Conservation (phyloP, 345 rosid species). For the Lenwebbia sp. region DNA sequence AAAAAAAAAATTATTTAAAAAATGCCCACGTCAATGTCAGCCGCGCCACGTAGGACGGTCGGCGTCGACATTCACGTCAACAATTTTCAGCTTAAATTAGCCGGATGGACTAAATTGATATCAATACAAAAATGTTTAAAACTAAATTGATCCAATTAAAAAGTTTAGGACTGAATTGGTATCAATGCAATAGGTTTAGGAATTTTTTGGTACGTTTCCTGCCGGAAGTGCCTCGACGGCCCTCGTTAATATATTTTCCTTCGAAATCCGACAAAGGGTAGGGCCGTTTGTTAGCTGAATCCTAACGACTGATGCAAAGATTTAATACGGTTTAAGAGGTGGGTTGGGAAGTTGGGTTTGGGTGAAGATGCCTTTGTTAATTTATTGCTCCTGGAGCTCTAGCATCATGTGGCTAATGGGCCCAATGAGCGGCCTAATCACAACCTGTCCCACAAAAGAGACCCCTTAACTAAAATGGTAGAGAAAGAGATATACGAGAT, state of each 20-base stretch:
- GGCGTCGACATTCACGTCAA: no score
- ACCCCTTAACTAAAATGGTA: not conserved
- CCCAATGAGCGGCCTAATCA: constrained; percentile 5
- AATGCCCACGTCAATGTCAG: no score
- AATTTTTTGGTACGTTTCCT: no score
- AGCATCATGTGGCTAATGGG: not conserved
- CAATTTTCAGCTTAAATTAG: no score
- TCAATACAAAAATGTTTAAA: no score
- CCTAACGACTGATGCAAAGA: not conserved
- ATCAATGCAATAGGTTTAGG: no score
- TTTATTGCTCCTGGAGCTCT: not conserved
- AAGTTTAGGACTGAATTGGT: accelerated
- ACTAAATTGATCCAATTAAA: no score
- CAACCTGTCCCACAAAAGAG: constrained; percentile 16
- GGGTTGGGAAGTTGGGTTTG: not conserved
- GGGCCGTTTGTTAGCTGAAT: not conserved
- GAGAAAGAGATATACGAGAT: not conserved
- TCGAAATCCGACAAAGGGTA: not conserved
- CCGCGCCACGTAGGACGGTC: no score
- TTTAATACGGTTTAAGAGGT: not conserved
- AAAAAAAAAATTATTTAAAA: no score
- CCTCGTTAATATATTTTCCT: not conserved
- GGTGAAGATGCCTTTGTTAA: not conserved
- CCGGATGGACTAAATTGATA: no score
- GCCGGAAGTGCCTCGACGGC: not conserved